Conservation (phyloP, 2,329 filamentous ascomycete genomes). For the Claviceps spartinae region DNA sequence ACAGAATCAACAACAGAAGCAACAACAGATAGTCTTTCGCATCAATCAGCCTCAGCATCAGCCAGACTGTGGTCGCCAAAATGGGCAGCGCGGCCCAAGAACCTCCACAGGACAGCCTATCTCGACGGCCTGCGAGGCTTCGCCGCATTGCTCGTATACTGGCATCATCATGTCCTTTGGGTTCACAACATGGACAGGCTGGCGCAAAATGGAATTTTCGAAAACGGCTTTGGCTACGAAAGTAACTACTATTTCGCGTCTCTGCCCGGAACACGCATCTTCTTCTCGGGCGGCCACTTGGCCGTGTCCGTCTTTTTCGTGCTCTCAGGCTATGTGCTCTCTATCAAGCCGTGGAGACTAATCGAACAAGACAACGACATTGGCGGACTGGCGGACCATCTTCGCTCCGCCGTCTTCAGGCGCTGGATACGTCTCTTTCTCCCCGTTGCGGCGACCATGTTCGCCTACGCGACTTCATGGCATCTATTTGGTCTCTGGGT, state of each 20-base stretch:
- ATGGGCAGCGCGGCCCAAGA: conserved; percentile 6
- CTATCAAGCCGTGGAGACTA: conserved; percentile 33
- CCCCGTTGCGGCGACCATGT: conserved; percentile 39
- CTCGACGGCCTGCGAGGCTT: conserved; percentile 52
- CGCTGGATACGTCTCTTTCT: conserved; percentile 36
- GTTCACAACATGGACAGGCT: conserved; percentile 26
- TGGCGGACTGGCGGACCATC: conserved; percentile 26
- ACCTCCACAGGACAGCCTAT: conserved; percentile 39
- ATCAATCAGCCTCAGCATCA: conserved; percentile 1
- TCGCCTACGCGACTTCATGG: conserved; percentile 35
- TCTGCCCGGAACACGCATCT: conserved; percentile 43
- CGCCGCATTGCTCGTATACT: conserved; percentile 52
- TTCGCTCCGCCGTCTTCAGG: conserved; percentile 34
- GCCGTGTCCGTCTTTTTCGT: conserved; percentile 45
- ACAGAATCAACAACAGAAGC: not conserved
- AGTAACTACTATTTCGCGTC: conserved; percentile 33
- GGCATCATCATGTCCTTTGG: conserved; percentile 47
- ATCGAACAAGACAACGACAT: conserved; percentile 29
- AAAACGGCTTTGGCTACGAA: conserved; percentile 39
- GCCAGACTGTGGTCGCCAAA: conserved; percentile 1
- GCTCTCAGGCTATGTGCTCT: conserved; percentile 43
- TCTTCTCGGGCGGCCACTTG: conserved; percentile 49
- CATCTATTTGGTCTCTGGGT: conserved; percentile 38
- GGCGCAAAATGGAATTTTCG: conserved; percentile 25
- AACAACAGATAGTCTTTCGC: not conserved